These are phyloP conservation scores for Lasiosphaeria ovina DNA, from an alignment of 495 filamentous ascomycete genomes.

Conservation along the genomic window DNA sequence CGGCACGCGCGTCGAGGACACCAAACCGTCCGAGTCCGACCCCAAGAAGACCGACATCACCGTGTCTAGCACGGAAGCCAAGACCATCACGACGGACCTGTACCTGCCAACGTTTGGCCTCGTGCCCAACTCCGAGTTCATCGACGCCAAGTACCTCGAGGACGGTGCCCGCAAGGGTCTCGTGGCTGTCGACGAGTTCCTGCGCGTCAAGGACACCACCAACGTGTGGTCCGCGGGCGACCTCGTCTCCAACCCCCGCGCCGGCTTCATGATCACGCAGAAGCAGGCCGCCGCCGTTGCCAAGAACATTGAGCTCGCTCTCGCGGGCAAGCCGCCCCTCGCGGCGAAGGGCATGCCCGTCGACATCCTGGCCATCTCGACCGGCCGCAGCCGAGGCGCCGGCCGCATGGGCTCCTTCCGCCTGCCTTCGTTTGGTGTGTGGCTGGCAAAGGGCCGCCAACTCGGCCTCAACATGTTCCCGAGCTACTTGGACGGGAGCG, in stretches of 20 bases:
- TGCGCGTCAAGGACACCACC: constrained; percentile 44
- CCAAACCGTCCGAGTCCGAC: constrained; percentile 5
- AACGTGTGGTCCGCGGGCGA: constrained; percentile 57
- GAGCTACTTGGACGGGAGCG: constrained; percentile 39
- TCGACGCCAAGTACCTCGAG: constrained; percentile 49
- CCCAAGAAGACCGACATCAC: constrained; percentile 38
- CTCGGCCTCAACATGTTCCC: constrained; percentile 34
- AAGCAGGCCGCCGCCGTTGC: constrained; percentile 47
- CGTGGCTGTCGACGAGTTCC: constrained; percentile 55
- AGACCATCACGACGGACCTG: constrained; percentile 48
- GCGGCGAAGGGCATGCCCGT: constrained; percentile 41
- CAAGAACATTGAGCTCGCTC: constrained; percentile 42
- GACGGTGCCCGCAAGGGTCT: constrained; percentile 39
- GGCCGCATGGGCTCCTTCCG: constrained; percentile 39
- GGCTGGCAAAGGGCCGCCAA: constrained; percentile 42
- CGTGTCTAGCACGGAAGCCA: constrained; percentile 35
- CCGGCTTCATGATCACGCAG: constrained; percentile 46
- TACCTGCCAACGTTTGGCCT: constrained; percentile 64
- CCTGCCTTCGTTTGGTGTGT: constrained; percentile 40
- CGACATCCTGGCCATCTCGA: constrained; percentile 40
- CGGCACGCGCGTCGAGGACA: constrained; percentile 34
- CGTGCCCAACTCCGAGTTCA: constrained; percentile 59
- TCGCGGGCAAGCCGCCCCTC: constrained; percentile 33
- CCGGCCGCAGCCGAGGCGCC: constrained; percentile 40
- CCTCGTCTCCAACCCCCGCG: constrained; percentile 45